Percentiles rank a stretch among this genome's conserved stretches.
These are phyloP conservation scores for Penicillium janthinellum DNA, from an alignment of 2,329 filamentous ascomycete species.

Conservation along the genomic window DNA sequence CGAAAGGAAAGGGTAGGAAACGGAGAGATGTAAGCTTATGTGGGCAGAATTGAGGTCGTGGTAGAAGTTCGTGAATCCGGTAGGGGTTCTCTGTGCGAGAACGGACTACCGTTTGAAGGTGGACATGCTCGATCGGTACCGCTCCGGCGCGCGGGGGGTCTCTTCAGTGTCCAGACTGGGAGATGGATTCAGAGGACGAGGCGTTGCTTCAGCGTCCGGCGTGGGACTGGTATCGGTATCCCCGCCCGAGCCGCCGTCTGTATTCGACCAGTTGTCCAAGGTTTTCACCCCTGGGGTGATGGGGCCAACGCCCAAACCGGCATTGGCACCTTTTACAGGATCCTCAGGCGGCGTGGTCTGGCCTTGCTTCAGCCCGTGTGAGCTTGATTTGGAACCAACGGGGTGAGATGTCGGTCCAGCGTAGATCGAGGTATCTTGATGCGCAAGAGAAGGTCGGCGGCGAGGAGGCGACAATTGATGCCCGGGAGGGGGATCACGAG, in stretches of 20 bases:
- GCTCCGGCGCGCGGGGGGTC: conserved; percentile 30
- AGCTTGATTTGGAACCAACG: conserved; percentile 9
- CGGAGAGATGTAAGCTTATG: conserved; percentile 14
- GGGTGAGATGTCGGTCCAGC: conserved; percentile 11
- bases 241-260: conserved; percentile 13
- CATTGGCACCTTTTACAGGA: conserved; percentile 8
- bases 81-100: background rate
- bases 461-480: conserved; percentile 1
- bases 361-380: conserved; percentile 22
- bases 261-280: conserved; percentile 1
- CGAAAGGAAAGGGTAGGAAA: conserved; percentile 15
- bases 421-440: conserved; percentile 26
- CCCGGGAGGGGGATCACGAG: conserved; percentile 22
- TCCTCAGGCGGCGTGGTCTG: conserved; percentile 37
- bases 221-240: conserved; percentile 28
- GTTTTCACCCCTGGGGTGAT: conserved; percentile 26
- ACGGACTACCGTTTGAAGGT: background rate
- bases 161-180: conserved; percentile 28
- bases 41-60: conserved; percentile 12
- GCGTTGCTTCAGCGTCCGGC: conserved; percentile 37
- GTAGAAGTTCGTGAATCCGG: background rate
- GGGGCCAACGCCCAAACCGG: conserved; percentile 8
- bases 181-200: conserved; percentile 36
- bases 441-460: conserved; percentile 19
- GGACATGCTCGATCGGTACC: conserved; percentile 23